Base-by-base conservation (phyloP, 2,329 filamentous ascomycete species). In the Cladosporium sp. region DNA sequence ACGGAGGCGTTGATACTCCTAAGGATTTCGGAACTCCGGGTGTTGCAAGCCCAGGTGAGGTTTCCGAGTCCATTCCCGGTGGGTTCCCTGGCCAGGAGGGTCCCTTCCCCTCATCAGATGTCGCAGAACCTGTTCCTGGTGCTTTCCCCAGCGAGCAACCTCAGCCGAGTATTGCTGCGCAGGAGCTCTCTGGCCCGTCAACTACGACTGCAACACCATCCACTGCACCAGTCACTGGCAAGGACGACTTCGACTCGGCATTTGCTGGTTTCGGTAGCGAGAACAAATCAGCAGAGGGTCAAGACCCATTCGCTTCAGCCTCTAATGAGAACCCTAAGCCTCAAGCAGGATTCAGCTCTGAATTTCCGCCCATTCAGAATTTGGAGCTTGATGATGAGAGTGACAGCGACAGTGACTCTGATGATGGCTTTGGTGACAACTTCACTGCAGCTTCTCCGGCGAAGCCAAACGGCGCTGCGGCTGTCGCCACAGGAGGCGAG, bases 281-380 rank as follows among this genome's bases (percentile, higher is more conserved):
- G n/a, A 56, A 66, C 11, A 58, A 58, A 36, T 60, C 62, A 6
- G 53, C 54, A 17, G 41, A 41, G 2, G 45, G 42, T 12, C 50
- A 53, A 8, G 64, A 68, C 51, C 62, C 65, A 0, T 68, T 68
- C 42, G 42, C 77, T 76, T 54, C 80, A 79, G 19, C 29, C 7
- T n/a, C 45, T 8, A 34, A 17, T 18, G 45, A 48, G 27, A 34
- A 41, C 37, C 60, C 69, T 66, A 43, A 75, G 74, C 54, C 73
- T 73, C 58, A 22, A 51, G 60, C 56, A 63, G 66, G 66, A 27
- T 60, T 60, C 59, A 53, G 63, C 20, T 59, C 60, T 32, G 93
- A 97, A 65, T 97, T 97, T 64, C 93, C 93, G 27, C 93, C 92
- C 1, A 96, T 97, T 54, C 84, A 86, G n/a, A 89, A 92, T 65